A percentile compares a stretch with the other conserved stretches of the same genome.
Evolutionary conservation across 2,329 filamentous ascomycete species (phyloP).

Genomic region (Didymella sp.): DNA sequence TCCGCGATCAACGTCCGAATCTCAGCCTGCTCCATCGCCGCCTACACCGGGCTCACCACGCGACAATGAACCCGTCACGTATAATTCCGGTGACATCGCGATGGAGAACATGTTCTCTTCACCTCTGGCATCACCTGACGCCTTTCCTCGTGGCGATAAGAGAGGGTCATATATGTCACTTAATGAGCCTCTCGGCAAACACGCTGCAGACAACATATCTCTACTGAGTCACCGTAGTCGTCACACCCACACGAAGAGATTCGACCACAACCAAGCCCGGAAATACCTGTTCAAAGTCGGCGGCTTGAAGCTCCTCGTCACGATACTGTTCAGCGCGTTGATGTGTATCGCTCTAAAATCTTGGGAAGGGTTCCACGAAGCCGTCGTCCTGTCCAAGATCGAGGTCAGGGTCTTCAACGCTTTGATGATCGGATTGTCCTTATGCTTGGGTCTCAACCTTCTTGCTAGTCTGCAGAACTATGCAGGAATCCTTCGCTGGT

Average conservation of each 20-base stretch:
- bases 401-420: constrained; percentile 45
- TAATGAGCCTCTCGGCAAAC: constrained; percentile 24
- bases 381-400: constrained; percentile 34
- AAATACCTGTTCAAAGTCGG: constrained; percentile 40
- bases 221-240: constrained; percentile 19
- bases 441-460: constrained; percentile 46
- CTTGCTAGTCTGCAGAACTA: constrained; percentile 45
- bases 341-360: constrained; percentile 39
- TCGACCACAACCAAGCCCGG: constrained; percentile 43
- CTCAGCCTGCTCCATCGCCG: constrained; percentile 3
- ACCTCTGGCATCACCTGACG: constrained; percentile 27
- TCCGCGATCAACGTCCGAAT: constrained; percentile 3
- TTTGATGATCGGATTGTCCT: constrained; percentile 43
- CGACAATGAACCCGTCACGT: constrained; percentile 21
- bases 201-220: constrained; percentile 32
- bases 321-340: constrained; percentile 39
- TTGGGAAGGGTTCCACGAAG: constrained; percentile 40
- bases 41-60: constrained; percentile 23
- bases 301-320: constrained; percentile 35
- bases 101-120: constrained; percentile 35
- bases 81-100: constrained; percentile 32
- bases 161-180: constrained; percentile 30
- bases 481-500: constrained; percentile 45
- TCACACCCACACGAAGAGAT: constrained; percentile 33
- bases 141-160: constrained; percentile 21